phyloP scores from a whole-genome alignment of 257 asterid species.

The Salvia splendens region DNA sequence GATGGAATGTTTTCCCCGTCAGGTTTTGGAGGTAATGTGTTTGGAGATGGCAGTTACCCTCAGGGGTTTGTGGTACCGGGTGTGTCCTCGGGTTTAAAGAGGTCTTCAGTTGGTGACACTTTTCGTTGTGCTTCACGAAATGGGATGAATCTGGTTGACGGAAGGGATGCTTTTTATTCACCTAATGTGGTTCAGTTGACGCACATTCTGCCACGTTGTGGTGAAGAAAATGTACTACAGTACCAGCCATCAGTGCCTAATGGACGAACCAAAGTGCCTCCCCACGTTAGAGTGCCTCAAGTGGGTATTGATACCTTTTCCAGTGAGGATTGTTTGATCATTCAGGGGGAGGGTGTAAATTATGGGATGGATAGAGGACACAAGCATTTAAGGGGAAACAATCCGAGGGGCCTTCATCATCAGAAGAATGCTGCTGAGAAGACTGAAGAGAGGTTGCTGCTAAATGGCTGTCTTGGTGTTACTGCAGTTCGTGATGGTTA shows the following conservation, averaged over 20 bases:
- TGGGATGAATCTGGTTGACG: slow-evolving; percentile 40
- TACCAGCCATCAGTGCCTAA: slow-evolving; percentile 34
- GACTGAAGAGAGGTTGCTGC: slow-evolving; percentile 41
- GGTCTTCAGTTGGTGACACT: slow-evolving; percentile 44
- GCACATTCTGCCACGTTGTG: slow-evolving; percentile 26
- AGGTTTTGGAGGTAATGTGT: slow-evolving; percentile 35
- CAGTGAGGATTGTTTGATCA: slow-evolving; percentile 53
- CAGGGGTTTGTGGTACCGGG: slow-evolving; percentile 40
- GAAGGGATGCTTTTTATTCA: slow-evolving; percentile 36
- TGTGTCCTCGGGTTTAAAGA: slow-evolving; percentile 34
- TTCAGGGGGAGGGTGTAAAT: slow-evolving; percentile 49
- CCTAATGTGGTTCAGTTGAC: slow-evolving; percentile 36
- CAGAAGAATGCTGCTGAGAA: slow-evolving; percentile 36
- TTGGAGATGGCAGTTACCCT: slow-evolving; percentile 33
- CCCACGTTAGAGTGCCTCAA: slow-evolving; percentile 42
- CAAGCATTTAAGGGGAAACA: slow-evolving; percentile 35
- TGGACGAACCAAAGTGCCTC: slow-evolving; percentile 41
- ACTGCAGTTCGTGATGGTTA: slow-evolving; percentile 36
- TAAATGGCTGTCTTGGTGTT: slow-evolving; percentile 34
- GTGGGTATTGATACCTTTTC: slow-evolving; percentile 40
- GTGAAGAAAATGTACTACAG: slow-evolving; percentile 35
- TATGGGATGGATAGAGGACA: slow-evolving; percentile 36
- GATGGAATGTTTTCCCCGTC: slow-evolving; percentile 38
- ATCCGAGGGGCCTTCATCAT: slow-evolving; percentile 26
- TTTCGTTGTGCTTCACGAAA: slow-evolving; percentile 32